Evolutionary conservation across 495 filamentous ascomycete species (phyloP), one percentile per base, ranked within the genome.

Genomic region (Penicillium pulvis): DNA sequence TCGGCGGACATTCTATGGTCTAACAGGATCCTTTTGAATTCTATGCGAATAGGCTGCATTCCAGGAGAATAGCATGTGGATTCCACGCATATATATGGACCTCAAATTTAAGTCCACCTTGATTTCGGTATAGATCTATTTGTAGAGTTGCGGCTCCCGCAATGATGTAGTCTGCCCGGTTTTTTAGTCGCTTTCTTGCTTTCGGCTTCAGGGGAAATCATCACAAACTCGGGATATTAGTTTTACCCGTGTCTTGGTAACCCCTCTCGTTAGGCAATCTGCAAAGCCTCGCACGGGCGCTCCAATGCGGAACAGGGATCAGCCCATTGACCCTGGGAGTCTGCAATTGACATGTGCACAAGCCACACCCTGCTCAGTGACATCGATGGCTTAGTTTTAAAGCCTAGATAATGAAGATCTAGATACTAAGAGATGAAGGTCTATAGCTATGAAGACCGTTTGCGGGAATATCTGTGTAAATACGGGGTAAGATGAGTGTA

Each of bases 41-140:
- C 20, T 23, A 23, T 51, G 50, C 59, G 51, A 62, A 62, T 62
- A 53, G 59, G 59, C 59, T 55, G 55, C 35, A 11, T 62, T 62
- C 54, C 59, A 43, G 33, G 8, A 20, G 8, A 20, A n/a, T 17
- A n/a, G 31, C 43, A 5, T 35, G 51, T 43, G 46, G 57, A 55
- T 8, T 43, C 20, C 20, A 24, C 16, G 44, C 44, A 46, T 20
- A 0, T 0, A 5, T 3, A 17, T 24, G 45, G 45, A 30, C 9
- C 45, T 48, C 20, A 5, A 24, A 12, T 48, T 48, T 46, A 10
- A 11, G n/a, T 23, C 36, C 36, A 41, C 4, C 36, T 8, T 6
- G 5, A 17, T 46, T 8, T 6, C 1, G 1, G 23, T 47, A 47
- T 14, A 24, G 45, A 47, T 36, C 33, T 36, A 14, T 36, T 12